Percentiles rank a stretch among this genome's conserved stretches.
Evolutionary conservation across 768 basidiomycete species (phyloP).

Genomic region (Hysterangium stoloniferum): DNA sequence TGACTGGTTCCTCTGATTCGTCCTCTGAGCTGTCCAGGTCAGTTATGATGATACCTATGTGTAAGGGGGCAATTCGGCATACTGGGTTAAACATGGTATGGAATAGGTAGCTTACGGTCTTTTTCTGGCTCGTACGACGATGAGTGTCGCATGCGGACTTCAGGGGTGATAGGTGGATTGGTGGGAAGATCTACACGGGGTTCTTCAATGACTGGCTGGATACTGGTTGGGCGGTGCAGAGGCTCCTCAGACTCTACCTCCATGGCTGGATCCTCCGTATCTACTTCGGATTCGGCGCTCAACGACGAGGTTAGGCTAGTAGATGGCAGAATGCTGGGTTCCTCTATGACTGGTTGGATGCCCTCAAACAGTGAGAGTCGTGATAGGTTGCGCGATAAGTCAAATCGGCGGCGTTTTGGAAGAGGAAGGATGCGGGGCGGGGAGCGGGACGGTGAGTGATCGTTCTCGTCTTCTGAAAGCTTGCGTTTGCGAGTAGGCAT

Average conservation of each 20-base stretch:
- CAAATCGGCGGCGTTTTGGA: slow-evolving; percentile 9
- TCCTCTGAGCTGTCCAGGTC: slow-evolving; percentile 46
- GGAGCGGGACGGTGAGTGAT: neutral
- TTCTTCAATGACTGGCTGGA: slow-evolving; percentile 30
- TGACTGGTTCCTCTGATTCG: slow-evolving; percentile 20
- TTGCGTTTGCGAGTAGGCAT: slow-evolving; percentile 36
- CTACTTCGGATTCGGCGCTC: neutral
- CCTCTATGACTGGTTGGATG: neutral
- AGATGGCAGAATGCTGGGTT: neutral
- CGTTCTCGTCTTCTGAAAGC: slow-evolving; percentile 9
- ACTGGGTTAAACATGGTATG: slow-evolving; percentile 3
- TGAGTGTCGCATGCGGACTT: slow-evolving; percentile 54
- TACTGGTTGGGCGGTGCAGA: slow-evolving; percentile 28
- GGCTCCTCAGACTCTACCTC: slow-evolving; percentile 16
- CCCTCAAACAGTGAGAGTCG: slow-evolving; percentile 7
- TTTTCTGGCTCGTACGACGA: slow-evolving; percentile 68
- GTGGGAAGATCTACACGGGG: slow-evolving; percentile 16
- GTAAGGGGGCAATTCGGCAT: slow-evolving; percentile 10
- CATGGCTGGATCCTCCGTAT: neutral
- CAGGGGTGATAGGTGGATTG: slow-evolving; percentile 29
- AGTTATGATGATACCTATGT: slow-evolving; percentile 57
- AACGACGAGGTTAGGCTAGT: neutral
- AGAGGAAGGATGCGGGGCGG: slow-evolving; percentile 1
- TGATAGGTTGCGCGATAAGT: slow-evolving; percentile 8
- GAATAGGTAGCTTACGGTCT: slow-evolving; percentile 45